These are phyloP conservation scores for Ophiostoma ulmi DNA, from an alignment of 2,329 filamentous ascomycete species.

Conservation along the genomic window DNA sequence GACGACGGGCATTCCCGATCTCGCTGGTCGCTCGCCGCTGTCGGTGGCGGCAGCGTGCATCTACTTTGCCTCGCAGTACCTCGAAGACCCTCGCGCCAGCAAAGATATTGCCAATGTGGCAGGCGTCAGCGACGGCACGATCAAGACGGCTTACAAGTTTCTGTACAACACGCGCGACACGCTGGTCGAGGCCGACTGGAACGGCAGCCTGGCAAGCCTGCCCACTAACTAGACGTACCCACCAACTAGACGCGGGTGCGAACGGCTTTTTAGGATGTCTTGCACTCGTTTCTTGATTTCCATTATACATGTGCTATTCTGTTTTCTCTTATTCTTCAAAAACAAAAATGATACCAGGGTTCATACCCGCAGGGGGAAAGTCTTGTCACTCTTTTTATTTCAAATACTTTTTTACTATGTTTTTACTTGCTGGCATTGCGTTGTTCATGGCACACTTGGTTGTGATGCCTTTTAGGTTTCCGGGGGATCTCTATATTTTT, in stretches of 20 bases:
- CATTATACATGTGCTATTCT: not conserved
- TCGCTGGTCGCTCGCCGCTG: conserved; percentile 88
- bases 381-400: not conserved
- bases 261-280: too few relatives aligned
- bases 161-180: conserved; percentile 69
- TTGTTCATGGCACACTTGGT: conserved; percentile 10
- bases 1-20: conserved; percentile 69
- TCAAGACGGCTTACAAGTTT: conserved; percentile 90
- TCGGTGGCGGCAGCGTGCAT: conserved; percentile 94
- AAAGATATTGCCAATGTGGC: conserved; percentile 81
- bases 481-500: not conserved
- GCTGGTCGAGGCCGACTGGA: conserved; percentile 40
- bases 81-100: conserved; percentile 71
- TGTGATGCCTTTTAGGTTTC: not conserved
- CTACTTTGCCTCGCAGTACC: conserved; percentile 87
- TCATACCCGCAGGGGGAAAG: not conserved
- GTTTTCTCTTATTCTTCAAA: not conserved
- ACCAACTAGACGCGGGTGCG: too few relatives aligned
- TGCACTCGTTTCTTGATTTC: too few relatives aligned
- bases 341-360: conserved; percentile 6
- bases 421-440: not conserved
- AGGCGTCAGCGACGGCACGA: conserved; percentile 92
- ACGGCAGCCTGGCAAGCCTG: conserved; percentile 65
- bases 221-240: conserved; percentile 47
- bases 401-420: not conserved